phyloP scores from a whole-genome alignment of 2,329 filamentous ascomycete genomes.

The Cordyceps javanica region DNA sequence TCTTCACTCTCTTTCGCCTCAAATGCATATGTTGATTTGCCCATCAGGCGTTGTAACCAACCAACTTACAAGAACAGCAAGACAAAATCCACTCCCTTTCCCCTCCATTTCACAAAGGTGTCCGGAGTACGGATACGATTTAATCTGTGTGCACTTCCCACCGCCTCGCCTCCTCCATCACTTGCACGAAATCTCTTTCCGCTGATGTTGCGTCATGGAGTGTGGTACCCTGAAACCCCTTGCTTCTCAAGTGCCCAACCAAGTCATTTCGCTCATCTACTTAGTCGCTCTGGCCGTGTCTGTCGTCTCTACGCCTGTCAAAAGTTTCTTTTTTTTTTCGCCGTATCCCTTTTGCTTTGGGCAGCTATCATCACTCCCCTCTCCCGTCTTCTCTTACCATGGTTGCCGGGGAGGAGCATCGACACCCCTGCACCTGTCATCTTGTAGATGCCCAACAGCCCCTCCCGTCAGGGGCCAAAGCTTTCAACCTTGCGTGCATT shows the following conservation, averaged over 20 bases:
- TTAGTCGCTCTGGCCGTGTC: too few species aligned
- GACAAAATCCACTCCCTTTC: not conserved
- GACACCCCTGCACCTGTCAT: not conserved
- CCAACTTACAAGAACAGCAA: not conserved
- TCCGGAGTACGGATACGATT: too few species aligned
- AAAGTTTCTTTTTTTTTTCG: not conserved
- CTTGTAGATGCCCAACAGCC: slow-evolving; percentile 6
- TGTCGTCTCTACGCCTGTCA: too few species aligned
- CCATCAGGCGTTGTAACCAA: not conserved
- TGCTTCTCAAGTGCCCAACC: not conserved
- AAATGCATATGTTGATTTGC: not conserved
- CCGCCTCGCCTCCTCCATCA: not conserved
- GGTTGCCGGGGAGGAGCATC: not conserved
- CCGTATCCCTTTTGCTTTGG: not conserved
- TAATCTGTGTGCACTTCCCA: not conserved
- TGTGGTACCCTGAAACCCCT: not conserved
- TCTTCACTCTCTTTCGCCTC: not conserved
- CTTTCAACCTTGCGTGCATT: too few species aligned
- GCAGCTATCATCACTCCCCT: not conserved
- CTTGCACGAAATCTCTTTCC: not conserved
- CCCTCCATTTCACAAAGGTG: not conserved
- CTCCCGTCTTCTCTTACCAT: not conserved
- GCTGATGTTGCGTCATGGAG: slow-evolving; percentile 3
- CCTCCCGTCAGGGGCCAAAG: not conserved
- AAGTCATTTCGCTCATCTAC: not conserved